Evolutionary conservation across 2,329 filamentous ascomycete species (phyloP).

Genomic region (Fusarium pilosicola): DNA sequence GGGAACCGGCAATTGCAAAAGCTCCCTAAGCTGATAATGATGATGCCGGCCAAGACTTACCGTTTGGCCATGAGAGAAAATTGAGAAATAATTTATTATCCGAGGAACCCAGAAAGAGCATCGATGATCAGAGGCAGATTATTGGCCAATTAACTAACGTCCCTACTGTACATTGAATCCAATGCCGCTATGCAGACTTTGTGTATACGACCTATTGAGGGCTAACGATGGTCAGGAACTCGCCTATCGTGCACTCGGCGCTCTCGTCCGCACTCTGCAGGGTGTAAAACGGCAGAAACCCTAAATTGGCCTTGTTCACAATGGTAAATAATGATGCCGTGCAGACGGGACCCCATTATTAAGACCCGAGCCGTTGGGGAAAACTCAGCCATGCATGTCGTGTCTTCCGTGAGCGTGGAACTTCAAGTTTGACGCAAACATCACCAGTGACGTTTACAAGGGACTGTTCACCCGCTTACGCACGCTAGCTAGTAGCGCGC

Average conservation of each 20-base stretch:
- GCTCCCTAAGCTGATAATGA: not conserved
- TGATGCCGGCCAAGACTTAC: not conserved
- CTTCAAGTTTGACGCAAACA: slow-evolving; percentile 20
- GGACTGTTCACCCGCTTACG: not conserved
- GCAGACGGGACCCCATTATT: not conserved
- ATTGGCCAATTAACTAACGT: not conserved
- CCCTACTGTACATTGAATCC: not conserved
- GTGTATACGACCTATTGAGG: not conserved
- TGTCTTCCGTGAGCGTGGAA: not conserved
- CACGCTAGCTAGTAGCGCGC: slow-evolving; percentile 16
- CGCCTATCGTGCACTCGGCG: slow-evolving; percentile 2
- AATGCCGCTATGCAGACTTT: not conserved
- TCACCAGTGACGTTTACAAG: slow-evolving; percentile 33
- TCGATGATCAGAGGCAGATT: not conserved
- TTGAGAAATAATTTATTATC: not conserved
- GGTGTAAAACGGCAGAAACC: slow-evolving; percentile 26
- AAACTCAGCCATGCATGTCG: slow-evolving; percentile 1
- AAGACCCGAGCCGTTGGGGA: slow-evolving; percentile 21
- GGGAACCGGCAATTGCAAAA: slow-evolving; percentile 17
- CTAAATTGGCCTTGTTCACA: slow-evolving; percentile 6
- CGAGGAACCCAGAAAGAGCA: not conserved
- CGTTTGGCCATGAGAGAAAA: not conserved
- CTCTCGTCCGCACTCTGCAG: slow-evolving; percentile 4
- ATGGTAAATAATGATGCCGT: slow-evolving; percentile 4
- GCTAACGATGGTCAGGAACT: not conserved